Base-by-base conservation (phyloP, 2,329 filamentous ascomycete species). In the Epichloe aotearoae region DNA sequence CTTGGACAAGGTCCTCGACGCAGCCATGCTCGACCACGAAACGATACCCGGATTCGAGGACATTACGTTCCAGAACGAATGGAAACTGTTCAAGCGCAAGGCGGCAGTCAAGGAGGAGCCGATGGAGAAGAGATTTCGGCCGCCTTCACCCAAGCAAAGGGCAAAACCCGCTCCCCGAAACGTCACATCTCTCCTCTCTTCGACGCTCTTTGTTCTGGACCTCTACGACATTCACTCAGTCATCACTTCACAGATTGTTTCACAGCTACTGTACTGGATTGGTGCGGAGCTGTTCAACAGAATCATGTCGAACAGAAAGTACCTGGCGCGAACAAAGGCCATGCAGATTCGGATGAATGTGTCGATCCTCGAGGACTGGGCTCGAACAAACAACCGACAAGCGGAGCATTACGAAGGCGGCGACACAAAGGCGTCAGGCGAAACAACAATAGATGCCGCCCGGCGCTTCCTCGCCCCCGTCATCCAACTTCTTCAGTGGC, bases 321-420 rank as follows among this genome's bases (percentile, higher is more conserved):
- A 96, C 62, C 75, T 98, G 10, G 91, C 93, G 5, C 80, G 93
- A 49, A 98, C 93, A 17, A 98, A 98, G 67, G 93, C 93, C 3
- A 98, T 98, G 93, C 93, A 98, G 66, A 97, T 98, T 59, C 87
- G 93, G 57, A 97, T 98, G 90, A 98, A 98, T 64, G 82, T 98
- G 6, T 97, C 93, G 0, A 84, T 83, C 7, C 73, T 98, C 19
- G 93, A 98, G 66, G 93, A 98, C 62, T 98, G 93, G 93, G 91
- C 93, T 1, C 79, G 91, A 33, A 77, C 80, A 15, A 98, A 98
- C 68, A 97, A 95, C 64, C 81, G 93, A 30, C 84, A 94, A 58
- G 89, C 93, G 1, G 93, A 97, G 63, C 91, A 97, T 67, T 97
- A 88, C 64, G 91, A 98, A 66, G 85, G 89, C 58, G 91, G 91